phyloP scores from a whole-genome alignment of 2,329 filamentous ascomycete species.

The Cladosporium sp. region DNA sequence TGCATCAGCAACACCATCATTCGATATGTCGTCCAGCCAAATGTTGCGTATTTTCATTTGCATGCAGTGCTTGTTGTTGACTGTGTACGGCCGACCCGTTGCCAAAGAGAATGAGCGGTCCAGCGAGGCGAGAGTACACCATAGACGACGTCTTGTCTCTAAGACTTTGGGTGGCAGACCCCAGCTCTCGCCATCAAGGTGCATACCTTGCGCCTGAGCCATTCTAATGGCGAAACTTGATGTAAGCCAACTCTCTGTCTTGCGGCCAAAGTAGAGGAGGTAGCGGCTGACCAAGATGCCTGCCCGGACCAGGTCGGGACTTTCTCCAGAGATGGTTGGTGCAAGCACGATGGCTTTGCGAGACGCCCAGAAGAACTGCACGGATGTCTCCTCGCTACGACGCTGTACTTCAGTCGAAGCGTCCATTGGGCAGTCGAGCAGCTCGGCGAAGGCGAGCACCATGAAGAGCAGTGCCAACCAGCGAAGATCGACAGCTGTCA shows the following conservation, averaged over 20 bases:
- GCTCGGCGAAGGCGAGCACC: neutral
- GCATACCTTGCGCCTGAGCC: neutral
- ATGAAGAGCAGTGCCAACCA: neutral
- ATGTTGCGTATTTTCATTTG: neutral
- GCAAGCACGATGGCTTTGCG: neutral
- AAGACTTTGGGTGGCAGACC: neutral
- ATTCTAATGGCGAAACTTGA: neutral
- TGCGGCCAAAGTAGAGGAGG: neutral
- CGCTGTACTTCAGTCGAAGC: neutral
- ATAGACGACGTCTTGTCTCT: neutral
- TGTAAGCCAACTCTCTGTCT: neutral
- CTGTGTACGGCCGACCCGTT: neutral
- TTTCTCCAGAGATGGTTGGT: neutral
- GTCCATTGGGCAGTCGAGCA: neutral
- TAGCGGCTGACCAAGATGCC: neutral
- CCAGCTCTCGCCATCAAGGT: neutral
- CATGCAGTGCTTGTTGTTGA: neutral
- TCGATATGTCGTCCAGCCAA: neutral
- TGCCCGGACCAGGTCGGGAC: neutral
- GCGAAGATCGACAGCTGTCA: neutral
- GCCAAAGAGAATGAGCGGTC: neutral
- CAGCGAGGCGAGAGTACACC: neutral
- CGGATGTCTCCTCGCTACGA: neutral
- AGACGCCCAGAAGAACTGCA: neutral
- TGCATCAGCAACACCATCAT: neutral